Evolutionary conservation across 306 rosid species (phyloP), one percentile per base, ranked within the genome.

Genomic region (Rosa chinensis): DNA sequence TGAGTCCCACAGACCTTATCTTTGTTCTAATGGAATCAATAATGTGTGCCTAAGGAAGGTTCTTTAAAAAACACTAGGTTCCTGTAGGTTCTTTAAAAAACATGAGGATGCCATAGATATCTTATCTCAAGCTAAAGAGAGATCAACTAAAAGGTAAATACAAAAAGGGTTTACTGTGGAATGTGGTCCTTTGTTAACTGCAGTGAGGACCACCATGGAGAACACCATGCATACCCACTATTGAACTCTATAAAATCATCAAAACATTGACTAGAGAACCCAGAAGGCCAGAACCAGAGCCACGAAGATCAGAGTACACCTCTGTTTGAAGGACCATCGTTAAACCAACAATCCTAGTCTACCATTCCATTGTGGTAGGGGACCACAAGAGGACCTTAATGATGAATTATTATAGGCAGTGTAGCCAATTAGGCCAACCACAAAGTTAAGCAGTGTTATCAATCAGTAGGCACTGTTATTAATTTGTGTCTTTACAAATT

Each of bases 231-330:
- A 35, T 81, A 3, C 56, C 58, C 72, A 28, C 64, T 40, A 69
- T 63, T 80, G 62, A 52, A 73, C 61, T 72, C 61, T 64, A 68
- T 53, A 50, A 79, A 89, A 79, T 78, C 49, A 81, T 81, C 70
- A 67, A 72, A 81, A 40, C 10, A 42, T n/a, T 50, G 76, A 86
- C 81, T 64, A 16, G 12, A 75, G 23, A 74, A 50, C 44, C 78
- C 55, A 56, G 20, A 66, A 83, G 72, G 25, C 21, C 37, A 64
- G 70, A 35, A 63, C 55, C 74, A 78, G 52, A 39, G 78, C 64
- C 70, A 61, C 52, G 73, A 70, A 69, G 59, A 81, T 49, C 71
- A 70, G 39, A 5, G 43, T 23, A 48, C 63, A 42, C 48, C 80
- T 81, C 56, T 40, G 39, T 55, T 12, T 70, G 56, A 62, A 53